Evolutionary conservation across 306 rosid species (phyloP), one percentile per base, ranked within the genome.

Genomic region (Delonix regia): DNA sequence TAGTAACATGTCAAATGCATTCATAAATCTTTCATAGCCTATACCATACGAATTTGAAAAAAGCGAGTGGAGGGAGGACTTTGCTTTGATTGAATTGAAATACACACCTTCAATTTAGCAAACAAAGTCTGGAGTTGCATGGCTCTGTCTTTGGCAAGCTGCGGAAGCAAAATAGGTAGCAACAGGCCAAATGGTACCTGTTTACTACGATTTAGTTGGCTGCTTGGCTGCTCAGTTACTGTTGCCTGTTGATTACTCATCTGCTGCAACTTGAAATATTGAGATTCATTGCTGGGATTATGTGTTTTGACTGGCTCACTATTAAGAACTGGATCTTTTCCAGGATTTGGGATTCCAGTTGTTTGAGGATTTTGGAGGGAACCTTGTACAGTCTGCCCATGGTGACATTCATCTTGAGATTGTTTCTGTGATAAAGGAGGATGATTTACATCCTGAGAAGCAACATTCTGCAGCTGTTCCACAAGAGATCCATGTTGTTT

Each of bases 221-320:
- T 88, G 83, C 86, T 84, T 66, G 92, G 86, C 80, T 86, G 93
- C 78, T 87, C 97, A 7, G 78, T 61, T 62, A 83, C 79, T 47
- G 89, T 83, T 59, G 93, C 91, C 85, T 92, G 97, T 85, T 95
- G 99, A 87, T 89, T 91, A 81, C 98, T 95, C 85, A 92, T 92
- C 91, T 91, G 92, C 85, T 92, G 98, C 80, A 95, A 82, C 82
- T 92, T 95, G 68, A 84, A 80, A 81, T 90, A 94, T 79, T 92
- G 97, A 69, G 97, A 88, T 62, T 92, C 95, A 44, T 81, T 82
- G 30, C 69, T 90, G 38, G 85, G 85, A 72, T 73, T 82, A 57
- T 82, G 86, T 55, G 86, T 75, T 74, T 87, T 82, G 70, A 83
- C 87, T 76, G 85, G 77, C 75, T 88, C 92, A 19, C 80, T 85